phyloP scores from a whole-genome alignment of 192 early-diverging fungal species.

The Funneliformis mosseae region DNA sequence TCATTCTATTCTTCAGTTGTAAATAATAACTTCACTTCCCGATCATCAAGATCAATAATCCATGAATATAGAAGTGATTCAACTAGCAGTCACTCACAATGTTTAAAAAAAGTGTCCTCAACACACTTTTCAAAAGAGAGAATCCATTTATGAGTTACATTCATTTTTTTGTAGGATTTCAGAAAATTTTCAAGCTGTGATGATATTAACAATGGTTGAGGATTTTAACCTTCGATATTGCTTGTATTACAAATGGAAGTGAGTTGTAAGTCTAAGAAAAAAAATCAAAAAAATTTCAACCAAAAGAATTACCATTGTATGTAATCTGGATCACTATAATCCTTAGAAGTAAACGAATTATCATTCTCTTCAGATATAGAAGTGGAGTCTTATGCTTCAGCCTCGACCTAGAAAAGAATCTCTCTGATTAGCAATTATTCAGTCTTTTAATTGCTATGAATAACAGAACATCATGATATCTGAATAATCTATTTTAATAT shows the following conservation, averaged over 20 bases:
- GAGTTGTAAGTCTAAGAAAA: neutral
- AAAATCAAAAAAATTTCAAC: constrained; percentile 19
- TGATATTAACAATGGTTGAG: neutral
- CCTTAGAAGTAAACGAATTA: neutral
- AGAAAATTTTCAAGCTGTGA: constrained; percentile 16
- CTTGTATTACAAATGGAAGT: neutral
- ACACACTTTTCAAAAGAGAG: constrained; percentile 8
- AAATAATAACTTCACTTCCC: constrained; percentile 4
- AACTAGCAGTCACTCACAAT: constrained; percentile 6
- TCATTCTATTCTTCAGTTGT: constrained; percentile 25
- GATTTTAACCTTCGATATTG: neutral
- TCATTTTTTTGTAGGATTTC: constrained; percentile 25
- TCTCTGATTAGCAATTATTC: neutral
- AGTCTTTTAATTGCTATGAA: too few relatives aligned
- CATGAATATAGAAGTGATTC: constrained; percentile 31
- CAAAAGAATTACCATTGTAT: constrained; percentile 11
- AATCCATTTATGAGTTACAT: constrained; percentile 27
- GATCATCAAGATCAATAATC: constrained; percentile 30
- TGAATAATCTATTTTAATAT: constrained; percentile 11
- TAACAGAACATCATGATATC: too few relatives aligned
- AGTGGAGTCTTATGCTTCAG: too few relatives aligned
- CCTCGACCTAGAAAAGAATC: neutral
- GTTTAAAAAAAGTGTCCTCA: constrained; percentile 28
- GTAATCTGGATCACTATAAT: constrained; percentile 8
- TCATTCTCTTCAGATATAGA: too few relatives aligned